A percentile compares a stretch with the other conserved stretches of the same genome.
Evolutionary conservation across 2,329 filamentous ascomycete species (phyloP).

Genomic region (Cladosporium velox): DNA sequence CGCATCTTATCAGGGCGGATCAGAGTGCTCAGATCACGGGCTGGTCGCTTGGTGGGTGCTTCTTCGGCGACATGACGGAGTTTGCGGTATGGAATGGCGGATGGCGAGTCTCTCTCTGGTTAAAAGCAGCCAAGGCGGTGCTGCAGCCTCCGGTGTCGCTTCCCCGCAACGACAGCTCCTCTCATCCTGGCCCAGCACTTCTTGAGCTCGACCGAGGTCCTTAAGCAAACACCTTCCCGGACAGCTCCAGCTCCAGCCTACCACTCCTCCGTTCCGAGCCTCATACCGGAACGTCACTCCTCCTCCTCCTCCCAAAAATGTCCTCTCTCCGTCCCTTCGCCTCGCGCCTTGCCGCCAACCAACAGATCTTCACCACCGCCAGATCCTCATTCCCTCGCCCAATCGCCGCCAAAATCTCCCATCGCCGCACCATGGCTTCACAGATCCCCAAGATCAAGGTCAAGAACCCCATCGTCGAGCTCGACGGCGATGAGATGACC

Average conservation of each 20-base stretch:
- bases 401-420: conserved; percentile 37
- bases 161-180: conserved; percentile 13
- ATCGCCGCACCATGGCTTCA: conserved; percentile 42
- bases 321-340: conserved; percentile 29
- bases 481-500: conserved; percentile 95
- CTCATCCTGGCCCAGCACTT: background rate
- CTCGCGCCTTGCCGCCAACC: conserved; percentile 22
- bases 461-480: conserved; percentile 97
- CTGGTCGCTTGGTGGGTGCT: background rate
- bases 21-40: background rate
- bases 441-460: conserved; percentile 88
- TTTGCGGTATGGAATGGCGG: background rate
- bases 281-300: conserved; percentile 16
- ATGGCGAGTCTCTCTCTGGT: background rate
- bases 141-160: conserved; percentile 9
- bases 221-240: background rate
- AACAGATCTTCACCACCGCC: conserved; percentile 24
- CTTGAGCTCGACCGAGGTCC: background rate
- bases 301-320: conserved; percentile 23
- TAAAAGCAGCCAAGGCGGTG: background rate
- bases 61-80: conserved; percentile 14
- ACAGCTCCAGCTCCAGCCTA: background rate
- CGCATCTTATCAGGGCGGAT: background rate
- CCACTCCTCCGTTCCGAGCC: conserved; percentile 3
- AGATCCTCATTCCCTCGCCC: conserved; percentile 33